Evolutionary conservation across 768 basidiomycete species (phyloP), one percentile per base, ranked within the genome.

Genomic region (Suillus spraguei): DNA sequence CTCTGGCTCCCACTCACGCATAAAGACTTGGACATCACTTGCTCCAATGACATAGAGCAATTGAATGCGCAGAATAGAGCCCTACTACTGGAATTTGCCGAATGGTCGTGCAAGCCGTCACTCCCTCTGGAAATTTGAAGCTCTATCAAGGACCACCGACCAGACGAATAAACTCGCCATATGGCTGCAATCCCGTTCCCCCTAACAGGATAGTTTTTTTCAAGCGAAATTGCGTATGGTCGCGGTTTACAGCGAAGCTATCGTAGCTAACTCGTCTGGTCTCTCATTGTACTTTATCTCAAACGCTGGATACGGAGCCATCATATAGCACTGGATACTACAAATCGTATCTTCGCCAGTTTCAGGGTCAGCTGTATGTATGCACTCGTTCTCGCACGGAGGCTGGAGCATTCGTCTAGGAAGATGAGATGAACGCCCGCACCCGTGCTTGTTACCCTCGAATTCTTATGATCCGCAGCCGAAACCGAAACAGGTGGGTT

Each of bases 321-420:
- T n/a, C n/a, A n/a, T n/a, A n/a, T n/a, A n/a, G n/a, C n/a, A n/a
- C n/a, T n/a, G n/a, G n/a, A n/a, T n/a, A n/a, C n/a, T n/a, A n/a
- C n/a, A n/a, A n/a, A n/a, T n/a, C n/a, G n/a, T n/a, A n/a, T n/a
- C n/a, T n/a, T n/a, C n/a, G n/a, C n/a, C 44, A 60, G 3, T 67
- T 63, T 61, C 63, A 35, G 35, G 60, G 66, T 4, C 69, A 69
- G 35, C 44, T 69, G 44, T 69, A n/a, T n/a, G n/a, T n/a, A 66
- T 64, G 64, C 68, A 28, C 69, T 11, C 68, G 68, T 33, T 69
- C 69, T 2, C 22, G 17, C 4, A 69, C 28, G 28, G 28, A 28
- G 28, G 28, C 28, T 11, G 47, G 69, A 69, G 28, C 41, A 65
- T 54, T 69, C 69, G 8, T 47, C 46, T 24, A 38, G 52, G 11